Evolutionary conservation across 208 protist species (phyloP).

Genomic region (Blechomonas ayalai): DNA sequence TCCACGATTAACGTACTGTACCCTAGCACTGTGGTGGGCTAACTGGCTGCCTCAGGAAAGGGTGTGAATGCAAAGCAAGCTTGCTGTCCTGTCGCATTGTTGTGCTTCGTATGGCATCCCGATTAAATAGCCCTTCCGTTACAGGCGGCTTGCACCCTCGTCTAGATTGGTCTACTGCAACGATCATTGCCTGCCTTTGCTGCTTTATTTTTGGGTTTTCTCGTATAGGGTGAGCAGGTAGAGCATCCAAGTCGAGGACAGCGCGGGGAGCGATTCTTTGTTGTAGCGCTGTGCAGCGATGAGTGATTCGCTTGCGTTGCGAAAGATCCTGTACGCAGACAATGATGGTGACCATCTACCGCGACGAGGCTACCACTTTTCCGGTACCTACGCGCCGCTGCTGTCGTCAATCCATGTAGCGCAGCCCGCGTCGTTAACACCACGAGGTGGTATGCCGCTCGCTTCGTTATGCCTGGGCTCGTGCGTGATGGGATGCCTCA

Average conservation of each 20-base stretch:
- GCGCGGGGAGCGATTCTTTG: too few relatives aligned
- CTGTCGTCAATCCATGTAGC: conserved; percentile 25
- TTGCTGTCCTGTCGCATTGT: too few relatives aligned
- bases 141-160: too few relatives aligned
- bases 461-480: conserved; percentile 36
- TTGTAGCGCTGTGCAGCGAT: too few relatives aligned
- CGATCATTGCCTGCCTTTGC: not conserved
- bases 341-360: conserved; percentile 33
- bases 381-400: conserved; percentile 50
- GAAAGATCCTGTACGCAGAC: conserved; percentile 54
- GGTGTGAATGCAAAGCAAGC: too few relatives aligned
- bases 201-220: not conserved
- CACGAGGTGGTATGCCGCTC: conserved; percentile 42
- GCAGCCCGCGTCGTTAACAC: conserved; percentile 45
- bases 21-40: too few relatives aligned
- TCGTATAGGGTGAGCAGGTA: not conserved
- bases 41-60: too few relatives aligned
- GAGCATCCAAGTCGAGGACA: too few relatives aligned
- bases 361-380: conserved; percentile 59
- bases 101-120: too few relatives aligned
- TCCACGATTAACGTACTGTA: too few relatives aligned
- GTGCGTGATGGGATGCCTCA: conserved; percentile 52
- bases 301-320: conserved; percentile 64
- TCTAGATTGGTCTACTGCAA: too few relatives aligned
- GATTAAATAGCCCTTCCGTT: too few relatives aligned